Evolutionary conservation across 768 basidiomycete species (phyloP), one percentile per base, ranked within the genome.

Genomic region (Antrodiella citrinella): DNA sequence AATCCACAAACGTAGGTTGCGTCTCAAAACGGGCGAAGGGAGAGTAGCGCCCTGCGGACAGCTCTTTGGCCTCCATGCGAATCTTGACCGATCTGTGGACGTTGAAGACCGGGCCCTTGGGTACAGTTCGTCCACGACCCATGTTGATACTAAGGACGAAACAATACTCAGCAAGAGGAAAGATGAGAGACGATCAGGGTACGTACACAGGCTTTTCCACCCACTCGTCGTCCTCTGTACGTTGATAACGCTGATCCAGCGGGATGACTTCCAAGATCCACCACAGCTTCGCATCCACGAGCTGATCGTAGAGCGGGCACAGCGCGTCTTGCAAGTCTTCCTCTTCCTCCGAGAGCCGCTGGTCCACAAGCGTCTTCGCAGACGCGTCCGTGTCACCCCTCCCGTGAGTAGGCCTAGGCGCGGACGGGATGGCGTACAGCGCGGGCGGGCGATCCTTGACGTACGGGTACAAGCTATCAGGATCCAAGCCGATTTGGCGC

Each of bases 321-420:
- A 82, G 48, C 3, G 78, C 77, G 55, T 88, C 86, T 2, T 63
- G 60, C 25, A 84, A 54, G 25, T 88, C 85, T 53, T 86, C 82
- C 12, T 76, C 72, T 57, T 84, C 84, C 58, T 86, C 67, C 50
- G 41, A 62, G 57, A 26, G 59, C 13, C 43, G n/a, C 22, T 57
- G 30, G 26, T 48, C 49, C 4, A 46, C 50, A 18, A 46, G 10
- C 47, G 25, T 42, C 10, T 38, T 45, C 30, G 44, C 51, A 22
- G 26, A 43, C 21, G 45, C 25, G 11, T 47, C 47, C 12, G 49
- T 38, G n/a, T n/a, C n/a, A n/a, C 15, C 12, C 15, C 25, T n/a
- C 15, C 23, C 26, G 25, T 26, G 7, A 35, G 7, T 22, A 5
- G n/a, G n/a, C 9, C 21, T 5, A 5, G n/a, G 9, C 7, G n/a